Conservation (phyloP, 2,329 filamentous ascomycete species). For the Hypoxylon sp. region DNA sequence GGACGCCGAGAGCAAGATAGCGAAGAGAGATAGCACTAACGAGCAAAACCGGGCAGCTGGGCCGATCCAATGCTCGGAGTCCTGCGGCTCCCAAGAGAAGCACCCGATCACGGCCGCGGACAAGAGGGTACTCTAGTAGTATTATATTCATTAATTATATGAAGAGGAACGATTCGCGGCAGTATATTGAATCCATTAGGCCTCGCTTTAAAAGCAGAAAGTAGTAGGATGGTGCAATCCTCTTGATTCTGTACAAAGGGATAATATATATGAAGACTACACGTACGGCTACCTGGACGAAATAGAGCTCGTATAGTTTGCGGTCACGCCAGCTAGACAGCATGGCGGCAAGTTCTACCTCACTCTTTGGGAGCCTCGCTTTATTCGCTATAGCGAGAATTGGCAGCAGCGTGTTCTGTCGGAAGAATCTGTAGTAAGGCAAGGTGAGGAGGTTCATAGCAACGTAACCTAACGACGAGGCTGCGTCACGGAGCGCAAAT, state of each 20-base stretch:
- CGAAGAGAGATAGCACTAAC: conserved; percentile 49
- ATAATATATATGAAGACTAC: background rate
- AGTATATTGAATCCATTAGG: background rate
- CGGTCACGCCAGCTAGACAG: conserved; percentile 44
- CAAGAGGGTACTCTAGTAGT: conserved; percentile 46
- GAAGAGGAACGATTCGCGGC: background rate
- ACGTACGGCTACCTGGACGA: conserved; percentile 48
- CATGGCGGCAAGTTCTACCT: conserved; percentile 38
- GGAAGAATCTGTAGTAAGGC: conserved; percentile 50
- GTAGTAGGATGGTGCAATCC: background rate
- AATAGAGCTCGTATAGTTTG: conserved; percentile 48
- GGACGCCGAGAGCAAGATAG: conserved; percentile 50
- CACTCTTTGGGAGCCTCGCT: conserved; percentile 29
- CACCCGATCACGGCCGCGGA: conserved; percentile 51
- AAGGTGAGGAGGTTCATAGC: conserved; percentile 45
- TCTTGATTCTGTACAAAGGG: too few species aligned
- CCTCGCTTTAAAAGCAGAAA: too few species aligned
- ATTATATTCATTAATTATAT: background rate
- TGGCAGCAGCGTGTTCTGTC: conserved; percentile 48
- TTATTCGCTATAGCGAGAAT: conserved; percentile 44
- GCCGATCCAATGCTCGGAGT: conserved; percentile 48
- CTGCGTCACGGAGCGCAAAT: background rate
- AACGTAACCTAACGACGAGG: conserved; percentile 5
- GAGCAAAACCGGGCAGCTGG: conserved; percentile 48
- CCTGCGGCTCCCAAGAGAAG: conserved; percentile 49